A percentile compares a stretch with the other conserved stretches of the same genome.
phyloP scores from a whole-genome alignment of 768 basidiomycete species.

The Podaxis carcinomalis region DNA sequence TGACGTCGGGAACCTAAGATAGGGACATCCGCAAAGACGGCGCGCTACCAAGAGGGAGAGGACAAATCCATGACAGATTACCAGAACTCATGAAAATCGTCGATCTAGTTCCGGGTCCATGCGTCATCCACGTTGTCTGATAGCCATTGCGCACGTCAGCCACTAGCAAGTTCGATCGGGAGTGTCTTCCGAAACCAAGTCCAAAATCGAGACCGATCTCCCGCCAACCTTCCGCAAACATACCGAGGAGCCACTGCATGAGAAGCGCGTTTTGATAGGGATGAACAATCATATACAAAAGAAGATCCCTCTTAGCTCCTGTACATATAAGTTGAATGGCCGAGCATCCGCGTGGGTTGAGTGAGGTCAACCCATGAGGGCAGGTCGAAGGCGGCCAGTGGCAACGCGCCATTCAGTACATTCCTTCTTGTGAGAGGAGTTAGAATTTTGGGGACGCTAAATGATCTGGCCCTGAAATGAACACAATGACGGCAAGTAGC shows the following conservation, averaged over 20 bases:
- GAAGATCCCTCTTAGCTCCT: background rate
- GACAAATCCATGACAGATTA: background rate
- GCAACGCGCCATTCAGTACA: slow-evolving; percentile 4
- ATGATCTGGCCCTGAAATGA: slow-evolving; percentile 1
- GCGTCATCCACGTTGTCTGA: slow-evolving; percentile 8
- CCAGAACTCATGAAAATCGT: background rate
- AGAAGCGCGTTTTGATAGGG: slow-evolving; percentile 1
- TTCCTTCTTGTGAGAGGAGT: background rate
- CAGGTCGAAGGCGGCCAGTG: background rate
- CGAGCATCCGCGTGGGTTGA: background rate
- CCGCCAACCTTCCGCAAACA: background rate
- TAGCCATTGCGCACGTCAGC: background rate
- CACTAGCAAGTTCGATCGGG: background rate
- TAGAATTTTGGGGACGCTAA: background rate
- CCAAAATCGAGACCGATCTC: background rate
- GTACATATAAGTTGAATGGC: background rate
- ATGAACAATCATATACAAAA: background rate
- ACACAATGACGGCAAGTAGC: slow-evolving; percentile 4
- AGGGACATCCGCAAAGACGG: background rate
- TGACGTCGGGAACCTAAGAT: background rate
- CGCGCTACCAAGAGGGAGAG: background rate
- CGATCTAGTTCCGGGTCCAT: background rate
- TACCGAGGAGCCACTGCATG: background rate
- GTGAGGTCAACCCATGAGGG: slow-evolving; percentile 4
- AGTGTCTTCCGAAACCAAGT: background rate